These are phyloP conservation scores for Trichoderma simmonsii DNA, from an alignment of 2,329 filamentous ascomycete species.

Conservation along the genomic window DNA sequence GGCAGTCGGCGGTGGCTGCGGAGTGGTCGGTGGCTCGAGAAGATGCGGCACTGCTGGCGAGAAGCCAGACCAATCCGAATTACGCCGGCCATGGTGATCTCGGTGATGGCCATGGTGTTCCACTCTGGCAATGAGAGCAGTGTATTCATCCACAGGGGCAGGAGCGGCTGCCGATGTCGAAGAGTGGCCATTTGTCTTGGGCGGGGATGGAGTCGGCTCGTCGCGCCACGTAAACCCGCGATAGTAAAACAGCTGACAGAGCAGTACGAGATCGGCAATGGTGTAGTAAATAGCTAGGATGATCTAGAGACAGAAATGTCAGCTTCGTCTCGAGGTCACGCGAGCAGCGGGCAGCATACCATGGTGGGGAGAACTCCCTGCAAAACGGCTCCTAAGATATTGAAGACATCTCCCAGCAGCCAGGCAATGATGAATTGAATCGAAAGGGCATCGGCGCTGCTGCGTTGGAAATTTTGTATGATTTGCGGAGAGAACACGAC, in stretches of 20 bases:
- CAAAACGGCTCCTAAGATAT: slow-evolving; percentile 86
- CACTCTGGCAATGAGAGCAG: slow-evolving; percentile 47
- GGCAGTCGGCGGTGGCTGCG: slow-evolving; percentile 46
- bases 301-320: slow-evolving; percentile 45
- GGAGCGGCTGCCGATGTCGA: neutral
- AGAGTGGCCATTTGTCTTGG: slow-evolving; percentile 39
- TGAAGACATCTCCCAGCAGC: slow-evolving; percentile 93
- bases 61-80: slow-evolving; percentile 59
- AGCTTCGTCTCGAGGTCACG: neutral
- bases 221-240: slow-evolving; percentile 72
- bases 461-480: slow-evolving; percentile 84
- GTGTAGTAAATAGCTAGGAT: slow-evolving; percentile 95
- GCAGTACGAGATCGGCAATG: slow-evolving; percentile 81
- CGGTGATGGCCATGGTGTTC: slow-evolving; percentile 44
- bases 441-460: slow-evolving; percentile 82
- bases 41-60: slow-evolving; percentile 82
- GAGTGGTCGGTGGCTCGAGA: slow-evolving; percentile 42
- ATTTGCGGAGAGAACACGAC: slow-evolving; percentile 98
- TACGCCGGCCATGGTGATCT: slow-evolving; percentile 46
- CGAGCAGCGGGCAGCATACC: slow-evolving; percentile 42
- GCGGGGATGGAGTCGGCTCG: slow-evolving; percentile 42
- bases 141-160: slow-evolving; percentile 47
- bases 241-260: slow-evolving; percentile 94
- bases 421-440: slow-evolving; percentile 91
- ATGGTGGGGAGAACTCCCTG: slow-evolving; percentile 93